Evolutionary conservation across 768 basidiomycete species (phyloP).

Genomic region (Phylloporus sp.): DNA sequence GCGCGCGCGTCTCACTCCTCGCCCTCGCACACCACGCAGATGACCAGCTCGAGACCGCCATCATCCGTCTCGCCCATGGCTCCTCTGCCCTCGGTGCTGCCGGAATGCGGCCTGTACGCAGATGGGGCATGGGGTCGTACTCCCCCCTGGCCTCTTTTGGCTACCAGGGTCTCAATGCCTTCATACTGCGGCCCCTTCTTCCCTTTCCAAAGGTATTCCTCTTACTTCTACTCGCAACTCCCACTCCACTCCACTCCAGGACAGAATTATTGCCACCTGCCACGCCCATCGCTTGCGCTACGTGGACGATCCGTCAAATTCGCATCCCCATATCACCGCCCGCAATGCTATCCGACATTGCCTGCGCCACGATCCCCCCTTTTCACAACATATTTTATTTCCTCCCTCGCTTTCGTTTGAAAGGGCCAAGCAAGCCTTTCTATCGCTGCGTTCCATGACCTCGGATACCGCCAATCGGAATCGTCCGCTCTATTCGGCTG

Average conservation of each 20-base stretch:
- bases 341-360: slow-evolving; percentile 69
- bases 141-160: slow-evolving; percentile 42
- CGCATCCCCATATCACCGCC: slow-evolving; percentile 65
- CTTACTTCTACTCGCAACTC: background rate
- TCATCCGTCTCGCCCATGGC: slow-evolving; percentile 64
- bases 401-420: slow-evolving; percentile 34
- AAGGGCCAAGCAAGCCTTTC: slow-evolving; percentile 30
- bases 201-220: slow-evolving; percentile 59
- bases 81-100: slow-evolving; percentile 54
- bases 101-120: slow-evolving; percentile 63
- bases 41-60: slow-evolving; percentile 78
- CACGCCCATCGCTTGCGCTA: slow-evolving; percentile 57
- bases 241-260: slow-evolving; percentile 38
- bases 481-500: slow-evolving; percentile 38
- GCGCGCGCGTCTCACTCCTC: slow-evolving; percentile 37
- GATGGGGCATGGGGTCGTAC: slow-evolving; percentile 74
- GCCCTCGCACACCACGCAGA: slow-evolving; percentile 78
- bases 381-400: slow-evolving; percentile 14
- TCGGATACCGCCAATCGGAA: slow-evolving; percentile 33
- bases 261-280: slow-evolving; percentile 78
- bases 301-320: slow-evolving; percentile 67
- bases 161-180: slow-evolving; percentile 55
- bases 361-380: slow-evolving; percentile 20
- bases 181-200: slow-evolving; percentile 71
- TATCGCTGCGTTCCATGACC: slow-evolving; percentile 27